Conservation (phyloP, 1,139 yeast species). For the Taphrina flavorubra region DNA sequence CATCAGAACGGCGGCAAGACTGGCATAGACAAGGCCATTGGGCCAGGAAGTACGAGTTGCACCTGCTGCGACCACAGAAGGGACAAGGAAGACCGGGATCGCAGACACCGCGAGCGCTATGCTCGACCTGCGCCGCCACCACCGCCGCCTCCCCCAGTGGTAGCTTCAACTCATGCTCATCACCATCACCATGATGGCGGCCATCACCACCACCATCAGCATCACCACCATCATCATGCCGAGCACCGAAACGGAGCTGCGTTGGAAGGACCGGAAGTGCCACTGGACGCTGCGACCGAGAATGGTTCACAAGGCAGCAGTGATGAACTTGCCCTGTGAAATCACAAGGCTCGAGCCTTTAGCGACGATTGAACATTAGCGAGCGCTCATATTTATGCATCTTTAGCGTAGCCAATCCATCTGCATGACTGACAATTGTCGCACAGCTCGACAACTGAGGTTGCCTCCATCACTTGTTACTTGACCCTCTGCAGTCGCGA, state of each 20-base stretch:
- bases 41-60: constrained; percentile 32
- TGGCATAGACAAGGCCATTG: constrained; percentile 39
- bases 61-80: constrained; percentile 33
- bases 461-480: neutral
- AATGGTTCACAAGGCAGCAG: constrained; percentile 6
- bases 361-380: constrained; percentile 1
- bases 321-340: constrained; percentile 3
- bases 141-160: neutral
- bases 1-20: constrained; percentile 23
- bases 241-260: neutral
- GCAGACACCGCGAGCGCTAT: constrained; percentile 6
- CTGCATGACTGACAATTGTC: neutral
- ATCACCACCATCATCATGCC: neutral
- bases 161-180: neutral
- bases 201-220: constrained; percentile 6
- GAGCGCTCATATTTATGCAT: constrained; percentile 9
- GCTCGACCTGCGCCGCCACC: constrained; percentile 18
- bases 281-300: neutral
- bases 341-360: neutral
- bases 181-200: neutral
- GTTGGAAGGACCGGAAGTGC: neutral
- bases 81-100: constrained; percentile 19
- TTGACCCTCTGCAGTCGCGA: neutral
- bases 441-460: neutral
- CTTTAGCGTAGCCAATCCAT: neutral